Evolutionary conservation across 768 basidiomycete species (phyloP).

Genomic region (Suillus weaverae): DNA sequence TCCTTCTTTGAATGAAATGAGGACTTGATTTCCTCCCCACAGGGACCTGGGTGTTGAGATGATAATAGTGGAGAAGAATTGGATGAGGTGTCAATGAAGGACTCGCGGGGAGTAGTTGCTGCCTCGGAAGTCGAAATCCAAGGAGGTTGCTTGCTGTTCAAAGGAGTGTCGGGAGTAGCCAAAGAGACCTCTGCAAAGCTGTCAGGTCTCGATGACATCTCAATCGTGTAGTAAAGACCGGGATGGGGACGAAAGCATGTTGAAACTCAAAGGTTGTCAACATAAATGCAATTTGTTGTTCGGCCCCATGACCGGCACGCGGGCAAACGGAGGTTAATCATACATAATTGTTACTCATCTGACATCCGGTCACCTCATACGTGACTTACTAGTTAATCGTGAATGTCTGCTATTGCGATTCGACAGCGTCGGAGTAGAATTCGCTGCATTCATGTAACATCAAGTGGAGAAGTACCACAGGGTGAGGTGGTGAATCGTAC

Average conservation of each 20-base stretch:
- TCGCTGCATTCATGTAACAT: neutral
- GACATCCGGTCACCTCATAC: neutral
- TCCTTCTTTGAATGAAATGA: neutral
- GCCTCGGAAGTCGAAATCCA: neutral
- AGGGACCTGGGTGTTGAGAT: neutral
- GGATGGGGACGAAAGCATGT: neutral
- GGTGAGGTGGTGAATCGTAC: neutral
- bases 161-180: constrained; percentile 1
- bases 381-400: neutral
- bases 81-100: neutral
- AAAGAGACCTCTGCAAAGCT: neutral
- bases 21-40: neutral
- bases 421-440: neutral
- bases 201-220: constrained; percentile 3
- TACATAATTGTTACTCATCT: neutral
- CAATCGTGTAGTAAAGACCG: neutral
- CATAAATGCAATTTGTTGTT: neutral
- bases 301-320: neutral
- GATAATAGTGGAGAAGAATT: neutral
- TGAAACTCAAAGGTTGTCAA: neutral
- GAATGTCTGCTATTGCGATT: neutral
- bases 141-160: neutral
- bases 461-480: neutral
- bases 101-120: neutral
- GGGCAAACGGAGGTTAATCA: neutral